Conservation (phyloP, 345 rosid species). For the Populus ilicifolia region DNA sequence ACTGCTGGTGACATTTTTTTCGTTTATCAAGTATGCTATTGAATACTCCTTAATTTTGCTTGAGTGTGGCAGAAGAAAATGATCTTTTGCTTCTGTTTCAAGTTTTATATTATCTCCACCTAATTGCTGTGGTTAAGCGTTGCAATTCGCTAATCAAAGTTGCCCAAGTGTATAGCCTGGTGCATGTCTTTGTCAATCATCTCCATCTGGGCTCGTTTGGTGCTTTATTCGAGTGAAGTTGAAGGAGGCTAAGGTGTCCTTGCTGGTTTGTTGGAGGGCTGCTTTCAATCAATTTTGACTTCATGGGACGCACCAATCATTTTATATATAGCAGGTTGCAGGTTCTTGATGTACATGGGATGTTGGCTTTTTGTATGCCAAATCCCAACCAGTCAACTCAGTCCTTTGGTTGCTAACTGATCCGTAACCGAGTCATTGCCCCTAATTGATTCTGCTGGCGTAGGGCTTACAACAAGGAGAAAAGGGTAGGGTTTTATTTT, state of each 20-base stretch:
- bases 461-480: too few relatives aligned
- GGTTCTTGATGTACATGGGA: not conserved
- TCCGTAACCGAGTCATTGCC: not conserved
- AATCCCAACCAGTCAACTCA: not conserved
- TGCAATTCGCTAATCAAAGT: conserved; percentile 16
- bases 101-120: conserved; percentile 33
- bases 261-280: conserved; percentile 21
- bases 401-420: not conserved
- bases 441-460: too few relatives aligned
- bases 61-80: conserved; percentile 54
- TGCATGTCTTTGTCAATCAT: conserved; percentile 6
- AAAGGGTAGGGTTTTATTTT: too few relatives aligned
- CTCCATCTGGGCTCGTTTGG: conserved; percentile 21
- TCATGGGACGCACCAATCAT: not conserved
- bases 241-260: conserved; percentile 24
- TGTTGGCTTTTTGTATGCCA: not conserved
- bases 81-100: conserved; percentile 47
- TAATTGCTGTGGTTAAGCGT: conserved; percentile 27
- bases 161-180: conserved; percentile 6
- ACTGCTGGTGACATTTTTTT: conserved; percentile 9
- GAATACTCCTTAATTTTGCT: conserved; percentile 10
- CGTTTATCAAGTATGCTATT: conserved; percentile 12
- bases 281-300: conserved; percentile 26
- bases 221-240: conserved; percentile 25
- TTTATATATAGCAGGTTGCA: not conserved